Percentiles rank a stretch among this genome's conserved stretches.
Conservation (phyloP, 106 monocot species). For the Hemerocallis citrina region DNA sequence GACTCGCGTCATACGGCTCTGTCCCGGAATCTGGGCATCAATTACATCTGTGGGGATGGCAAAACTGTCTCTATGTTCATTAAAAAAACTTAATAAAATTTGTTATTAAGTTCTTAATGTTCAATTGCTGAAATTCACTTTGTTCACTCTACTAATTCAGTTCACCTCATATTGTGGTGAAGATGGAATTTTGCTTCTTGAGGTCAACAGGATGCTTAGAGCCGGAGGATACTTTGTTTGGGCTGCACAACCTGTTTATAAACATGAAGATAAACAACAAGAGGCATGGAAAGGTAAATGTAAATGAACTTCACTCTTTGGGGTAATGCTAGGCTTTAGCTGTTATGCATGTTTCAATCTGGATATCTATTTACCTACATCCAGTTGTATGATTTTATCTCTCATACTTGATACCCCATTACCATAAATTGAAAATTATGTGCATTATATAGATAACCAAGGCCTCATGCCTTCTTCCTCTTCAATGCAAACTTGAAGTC, state of each 20-base stretch:
- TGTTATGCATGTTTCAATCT: no score
- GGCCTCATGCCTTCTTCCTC: neutral
- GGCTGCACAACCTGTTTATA: constrained; percentile 97
- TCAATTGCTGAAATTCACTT: constrained; percentile 14
- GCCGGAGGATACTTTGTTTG: constrained; percentile 94
- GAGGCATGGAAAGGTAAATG: constrained; percentile 75
- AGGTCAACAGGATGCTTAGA: constrained; percentile 95
- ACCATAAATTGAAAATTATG: neutral
- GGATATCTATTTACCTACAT: neutral
- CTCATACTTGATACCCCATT: neutral
- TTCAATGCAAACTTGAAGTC: neutral
- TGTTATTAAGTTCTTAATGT: neutral
- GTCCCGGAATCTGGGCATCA: no score
- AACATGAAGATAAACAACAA: constrained; percentile 80
- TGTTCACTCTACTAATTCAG: constrained; percentile 6
- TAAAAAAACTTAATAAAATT: neutral
- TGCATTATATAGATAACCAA: no score
- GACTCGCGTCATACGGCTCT: no score
- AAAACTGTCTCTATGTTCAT: neutral
- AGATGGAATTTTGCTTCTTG: constrained; percentile 93
- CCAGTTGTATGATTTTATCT: neutral
- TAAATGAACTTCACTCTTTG: neutral
- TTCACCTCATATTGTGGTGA: constrained; percentile 16
- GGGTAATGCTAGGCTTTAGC: no score
- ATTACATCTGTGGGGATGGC: no score